Base-by-base conservation (phyloP, 768 basidiomycete genomes). In the Mycena vulgaris region DNA sequence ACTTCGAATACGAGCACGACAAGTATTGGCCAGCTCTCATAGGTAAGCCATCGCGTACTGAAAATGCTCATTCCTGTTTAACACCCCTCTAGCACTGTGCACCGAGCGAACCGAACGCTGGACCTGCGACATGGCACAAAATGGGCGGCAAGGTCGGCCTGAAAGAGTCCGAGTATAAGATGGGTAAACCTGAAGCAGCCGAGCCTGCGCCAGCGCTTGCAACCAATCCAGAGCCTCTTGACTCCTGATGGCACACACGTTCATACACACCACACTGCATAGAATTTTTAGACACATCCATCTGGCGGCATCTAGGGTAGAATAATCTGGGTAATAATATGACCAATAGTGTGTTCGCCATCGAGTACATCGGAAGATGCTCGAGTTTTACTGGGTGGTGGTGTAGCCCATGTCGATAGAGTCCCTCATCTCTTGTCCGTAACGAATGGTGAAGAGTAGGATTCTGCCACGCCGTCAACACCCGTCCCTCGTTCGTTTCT, bases 91-190 rank as follows among this genome's bases (percentile, higher is more conserved):
- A 70, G 68, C 68, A 67, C 78, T 91, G 75, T 88, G 89, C 68
- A 84, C 87, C 13, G 83, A 86, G 66, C 85, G 89, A 48, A 83
- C 84, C 57, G 80, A 83, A 42, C 76, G 55, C 21, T 88, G 89
- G 86, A 81, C 86, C n/a, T 71, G 84, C 85, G 52, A 86, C 83
- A 42, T 97, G 96, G 96, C 83, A 83, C 51, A 79, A 81, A 59
- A 82, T 92, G 25, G 96, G 95, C 2, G 93, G 85, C 1, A 84
- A 75, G 58, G 83, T 95, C 27, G 95, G 95, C 1, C 77, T 91
- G 37, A 90, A 88, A 76, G 95, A 97, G 77, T 94, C 91, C 89
- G 92, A 93, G 27, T 90, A 93, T 74, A 95, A 95, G 78, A 71
- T 17, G n/a, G 64, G 55, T 31, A 31, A 30, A 42, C 47, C 51